Conservation (phyloP, 805 yeast genomes). For the Jamesozyma gamospora region DNA sequence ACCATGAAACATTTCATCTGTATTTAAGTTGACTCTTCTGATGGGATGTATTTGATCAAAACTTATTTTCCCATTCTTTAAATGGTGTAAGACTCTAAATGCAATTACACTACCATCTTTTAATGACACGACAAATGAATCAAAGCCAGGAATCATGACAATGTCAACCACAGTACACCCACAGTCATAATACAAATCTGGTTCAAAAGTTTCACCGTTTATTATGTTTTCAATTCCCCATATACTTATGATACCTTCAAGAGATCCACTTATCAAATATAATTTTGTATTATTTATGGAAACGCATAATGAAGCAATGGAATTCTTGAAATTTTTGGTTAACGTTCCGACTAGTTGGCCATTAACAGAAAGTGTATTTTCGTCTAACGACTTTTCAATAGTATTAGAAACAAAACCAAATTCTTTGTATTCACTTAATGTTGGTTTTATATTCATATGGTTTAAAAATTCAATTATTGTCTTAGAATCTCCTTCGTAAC, state of each 20-base stretch:
- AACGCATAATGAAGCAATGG: slow-evolving; percentile 43
- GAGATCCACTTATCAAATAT: slow-evolving; percentile 70
- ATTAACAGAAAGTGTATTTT: slow-evolving; percentile 12
- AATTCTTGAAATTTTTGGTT: slow-evolving; percentile 45
- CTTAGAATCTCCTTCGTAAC: slow-evolving; percentile 60
- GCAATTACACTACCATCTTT: slow-evolving; percentile 30
- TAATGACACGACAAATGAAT: slow-evolving; percentile 46
- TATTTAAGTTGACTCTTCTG: slow-evolving; percentile 14
- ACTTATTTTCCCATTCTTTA: slow-evolving; percentile 6
- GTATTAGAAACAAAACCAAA: slow-evolving; percentile 39
- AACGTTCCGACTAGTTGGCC: slow-evolving; percentile 55
- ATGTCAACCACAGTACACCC: slow-evolving; percentile 42
- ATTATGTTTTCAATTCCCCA: slow-evolving; percentile 71
- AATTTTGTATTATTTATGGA: slow-evolving; percentile 48
- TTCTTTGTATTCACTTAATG: slow-evolving; percentile 51
- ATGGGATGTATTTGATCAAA: slow-evolving; percentile 15
- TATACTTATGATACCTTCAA: slow-evolving; percentile 56
- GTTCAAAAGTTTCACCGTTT: slow-evolving; percentile 44
- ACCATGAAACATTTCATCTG: not conserved
- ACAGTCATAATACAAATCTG: slow-evolving; percentile 39
- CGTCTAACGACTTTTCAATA: slow-evolving; percentile 7
- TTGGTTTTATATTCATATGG: slow-evolving; percentile 45
- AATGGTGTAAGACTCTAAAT: slow-evolving; percentile 29
- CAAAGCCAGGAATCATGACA: slow-evolving; percentile 41
- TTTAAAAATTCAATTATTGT: slow-evolving; percentile 49